Base-by-base conservation (phyloP, 257 asterid species). In the Penstemon newberryi region DNA sequence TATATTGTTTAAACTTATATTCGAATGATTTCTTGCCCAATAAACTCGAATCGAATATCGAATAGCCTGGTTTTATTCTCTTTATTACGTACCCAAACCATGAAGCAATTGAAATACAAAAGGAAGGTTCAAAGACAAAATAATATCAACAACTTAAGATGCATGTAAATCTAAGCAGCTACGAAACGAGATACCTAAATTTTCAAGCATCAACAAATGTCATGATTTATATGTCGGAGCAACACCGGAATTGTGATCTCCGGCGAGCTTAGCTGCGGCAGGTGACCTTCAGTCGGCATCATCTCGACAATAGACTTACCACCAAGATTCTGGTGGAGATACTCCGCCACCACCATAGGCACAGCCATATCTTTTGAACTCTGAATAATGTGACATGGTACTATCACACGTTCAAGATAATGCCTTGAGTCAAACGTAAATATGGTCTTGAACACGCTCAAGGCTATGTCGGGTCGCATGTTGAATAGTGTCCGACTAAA, bases 381-480 rank as follows among this genome's bases (percentile, higher is more conserved):
- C 60, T 91, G 97, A 5, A 91, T 87, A 12, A 91, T 80, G 77
- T 89, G 96, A 69, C 96, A 91, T 1, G 96, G 96, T 6, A 87
- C 80, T 0, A 78, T 77, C 0, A 91, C 96, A 9, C 71, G 88
- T 5, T 72, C 56, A 12, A 91, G 55, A 5, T 82, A 57, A 3
- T 87, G 87, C 10, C 96, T 70, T 66, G 85, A 39, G 41, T 89
- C 96, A 25, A 82, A 49, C n/a, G 38, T 67, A 42, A 91, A 85
- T 40, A 87, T 87, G 15, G 86, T 87, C 2, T 79, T 85, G 0
- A 84, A 83, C 7, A 89, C 86, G 45, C 90, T 82, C 33, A 89
- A 58, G 0, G 98, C 92, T 43, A 91, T 87, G 83, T 91, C 98
- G 0, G 98, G 98, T 36, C 98, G 72, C 95, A 91, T 89, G 61